Base-by-base conservation (phyloP, 257 asterid species). In the Verbena officinalis region DNA sequence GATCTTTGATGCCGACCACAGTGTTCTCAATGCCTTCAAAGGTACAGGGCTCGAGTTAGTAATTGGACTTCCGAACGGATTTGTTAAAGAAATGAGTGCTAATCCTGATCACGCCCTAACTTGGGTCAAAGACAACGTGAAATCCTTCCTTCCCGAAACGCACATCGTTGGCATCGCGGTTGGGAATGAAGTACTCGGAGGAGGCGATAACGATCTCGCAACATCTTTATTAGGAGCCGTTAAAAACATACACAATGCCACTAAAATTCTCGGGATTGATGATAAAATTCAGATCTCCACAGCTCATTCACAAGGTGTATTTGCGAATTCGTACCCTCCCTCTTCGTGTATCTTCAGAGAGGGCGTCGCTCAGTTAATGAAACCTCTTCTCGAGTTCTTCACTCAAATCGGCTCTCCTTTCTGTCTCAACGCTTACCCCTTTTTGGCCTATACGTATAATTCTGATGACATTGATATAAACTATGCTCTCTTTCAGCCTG, bases 371-470 rank as follows among this genome's bases (percentile, higher is more conserved):
- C 88, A 83, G 62, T 73, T 78, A 43, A 90, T 90, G 96, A 94
- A 83, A 64, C 98, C 99, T 9, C 95, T 94, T n/a, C 68, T 94
- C 78, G 90, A 83, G 34, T 88, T 86, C 77, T 85, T 90, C 67
- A 73, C 88, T 1, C 71, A 78, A 39, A 84, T 86, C 2, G 88
- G 88, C 10, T 90, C 99, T 31, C 99, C 99, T 2, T 94, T 94
- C 68, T 90, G 97, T 70, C 71, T 94, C 31, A 90, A 90, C 67
- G 98, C 96, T 14, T 94, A 90, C 70, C 99, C 99, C 0, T 94
- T 94, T 76, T 78, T 94, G 68, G 99, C 96, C 27, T 94, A 83
- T 68, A 84, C 84, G 0, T 84, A 88, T 73, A 81, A 73, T 58
- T 43, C 83, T 0, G 96, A 72, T 44, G 77, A 71, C 53, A 84